A percentile compares a stretch with the other conserved stretches of the same genome.
Conservation (phyloP, 768 basidiomycete species). For the Pulveroboletus sp. region DNA sequence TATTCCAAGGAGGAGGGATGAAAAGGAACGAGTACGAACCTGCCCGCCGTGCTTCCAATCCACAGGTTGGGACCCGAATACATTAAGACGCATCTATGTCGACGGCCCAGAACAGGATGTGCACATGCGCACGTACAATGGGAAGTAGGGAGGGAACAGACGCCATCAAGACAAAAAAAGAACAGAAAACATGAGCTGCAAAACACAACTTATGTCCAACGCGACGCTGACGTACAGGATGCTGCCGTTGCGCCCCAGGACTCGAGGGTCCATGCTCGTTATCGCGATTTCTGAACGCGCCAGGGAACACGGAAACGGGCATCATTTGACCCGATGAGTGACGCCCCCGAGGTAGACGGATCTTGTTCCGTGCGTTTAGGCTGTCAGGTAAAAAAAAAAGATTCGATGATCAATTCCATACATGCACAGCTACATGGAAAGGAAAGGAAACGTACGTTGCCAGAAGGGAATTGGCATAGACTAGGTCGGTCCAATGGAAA, state of each 20-base stretch:
- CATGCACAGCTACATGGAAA: too few species aligned
- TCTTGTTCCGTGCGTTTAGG: slow-evolving; percentile 16
- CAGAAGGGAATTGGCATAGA: slow-evolving; percentile 24
- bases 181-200: not conserved
- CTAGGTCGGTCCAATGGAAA: not conserved
- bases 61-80: not conserved
- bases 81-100: slow-evolving; percentile 4
- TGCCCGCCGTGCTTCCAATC: not conserved
- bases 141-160: not conserved
- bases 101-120: not conserved
- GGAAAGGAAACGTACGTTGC: slow-evolving; percentile 18
- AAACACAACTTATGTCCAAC: not conserved
- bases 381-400: not conserved
- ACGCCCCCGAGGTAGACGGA: slow-evolving; percentile 3
- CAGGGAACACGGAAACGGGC: slow-evolving; percentile 3
- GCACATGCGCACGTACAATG: too few species aligned
- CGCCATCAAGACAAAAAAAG: not conserved
- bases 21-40: slow-evolving; percentile 6
- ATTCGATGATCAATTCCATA: not conserved
- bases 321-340: not conserved
- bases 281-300: not conserved
- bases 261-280: not conserved
- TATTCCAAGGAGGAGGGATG: too few species aligned
- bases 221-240: slow-evolving; percentile 1
- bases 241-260: not conserved